phyloP scores from a whole-genome alignment of 2,329 filamentous ascomycete genomes.

The Fusarium albidum region DNA sequence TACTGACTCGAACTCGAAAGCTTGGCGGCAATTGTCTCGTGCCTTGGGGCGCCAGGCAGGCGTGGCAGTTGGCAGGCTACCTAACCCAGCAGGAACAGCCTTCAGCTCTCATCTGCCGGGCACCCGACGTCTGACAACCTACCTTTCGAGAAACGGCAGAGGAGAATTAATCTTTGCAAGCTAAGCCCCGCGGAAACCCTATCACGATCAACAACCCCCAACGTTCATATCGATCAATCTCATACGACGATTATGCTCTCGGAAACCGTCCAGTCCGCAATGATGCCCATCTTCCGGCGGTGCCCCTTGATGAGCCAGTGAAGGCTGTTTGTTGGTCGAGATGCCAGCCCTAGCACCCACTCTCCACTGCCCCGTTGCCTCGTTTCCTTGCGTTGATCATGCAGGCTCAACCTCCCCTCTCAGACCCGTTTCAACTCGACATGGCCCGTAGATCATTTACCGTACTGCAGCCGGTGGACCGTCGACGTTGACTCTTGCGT shows the following conservation, averaged over 20 bases:
- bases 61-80: background rate
- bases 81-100: constrained; percentile 6
- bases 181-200: background rate
- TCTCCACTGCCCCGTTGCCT: constrained; percentile 25
- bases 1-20: constrained; percentile 25
- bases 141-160: constrained; percentile 3
- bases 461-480: constrained; percentile 12
- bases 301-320: background rate
- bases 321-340: constrained; percentile 1
- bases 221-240: background rate
- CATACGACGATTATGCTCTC: background rate
- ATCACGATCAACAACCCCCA: constrained; percentile 6
- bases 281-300: background rate
- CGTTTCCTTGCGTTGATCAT: constrained; percentile 40
- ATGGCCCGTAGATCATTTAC: constrained; percentile 34
- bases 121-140: constrained; percentile 8
- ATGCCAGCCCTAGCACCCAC: constrained; percentile 10
- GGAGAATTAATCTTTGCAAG: too few relatives aligned
- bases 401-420: constrained; percentile 22
- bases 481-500: constrained; percentile 26
- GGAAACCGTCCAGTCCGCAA: background rate
- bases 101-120: constrained; percentile 13
- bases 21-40: constrained; percentile 19
- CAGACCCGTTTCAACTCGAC: constrained; percentile 33
- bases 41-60: background rate